phyloP scores from a whole-genome alignment of 805 yeast species.

The Diddensiella transvaalensis region DNA sequence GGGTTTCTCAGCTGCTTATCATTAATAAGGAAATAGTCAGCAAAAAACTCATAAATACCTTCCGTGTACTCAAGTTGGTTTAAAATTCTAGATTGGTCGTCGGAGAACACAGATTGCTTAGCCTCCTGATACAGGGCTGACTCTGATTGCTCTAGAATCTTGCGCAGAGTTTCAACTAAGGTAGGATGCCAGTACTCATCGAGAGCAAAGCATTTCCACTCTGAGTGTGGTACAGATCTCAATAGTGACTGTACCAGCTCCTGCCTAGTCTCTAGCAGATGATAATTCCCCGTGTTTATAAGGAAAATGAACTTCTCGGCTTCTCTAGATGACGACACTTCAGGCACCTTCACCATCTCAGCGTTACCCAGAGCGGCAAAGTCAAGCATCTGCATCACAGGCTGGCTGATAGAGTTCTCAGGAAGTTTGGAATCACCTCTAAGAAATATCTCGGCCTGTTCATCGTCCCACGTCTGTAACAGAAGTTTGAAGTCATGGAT shows the following conservation, averaged over 20 bases:
- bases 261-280: conserved; percentile 40
- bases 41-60: conserved; percentile 23
- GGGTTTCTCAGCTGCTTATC: conserved; percentile 10
- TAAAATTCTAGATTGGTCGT: background rate
- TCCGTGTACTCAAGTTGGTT: conserved; percentile 12
- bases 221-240: conserved; percentile 6
- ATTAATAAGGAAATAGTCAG: conserved; percentile 20
- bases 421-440: conserved; percentile 2
- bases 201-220: conserved; percentile 33
- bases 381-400: conserved; percentile 30
- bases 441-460: conserved; percentile 29
- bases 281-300: conserved; percentile 31
- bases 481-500: conserved; percentile 34
- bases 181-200: conserved; percentile 40
- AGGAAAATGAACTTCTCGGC: conserved; percentile 27
- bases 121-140: conserved; percentile 16
- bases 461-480: conserved; percentile 37
- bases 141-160: conserved; percentile 29
- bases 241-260: conserved; percentile 28
- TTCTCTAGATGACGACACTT: conserved; percentile 17
- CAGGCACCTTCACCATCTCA: conserved; percentile 15
- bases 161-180: conserved; percentile 35
- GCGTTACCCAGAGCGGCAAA: conserved; percentile 28
- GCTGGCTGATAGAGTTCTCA: conserved; percentile 1
- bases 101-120: conserved; percentile 8